These are phyloP conservation scores for Yamadazyma kitorensis DNA, from an alignment of 805 yeast species.

Conservation along the genomic window DNA sequence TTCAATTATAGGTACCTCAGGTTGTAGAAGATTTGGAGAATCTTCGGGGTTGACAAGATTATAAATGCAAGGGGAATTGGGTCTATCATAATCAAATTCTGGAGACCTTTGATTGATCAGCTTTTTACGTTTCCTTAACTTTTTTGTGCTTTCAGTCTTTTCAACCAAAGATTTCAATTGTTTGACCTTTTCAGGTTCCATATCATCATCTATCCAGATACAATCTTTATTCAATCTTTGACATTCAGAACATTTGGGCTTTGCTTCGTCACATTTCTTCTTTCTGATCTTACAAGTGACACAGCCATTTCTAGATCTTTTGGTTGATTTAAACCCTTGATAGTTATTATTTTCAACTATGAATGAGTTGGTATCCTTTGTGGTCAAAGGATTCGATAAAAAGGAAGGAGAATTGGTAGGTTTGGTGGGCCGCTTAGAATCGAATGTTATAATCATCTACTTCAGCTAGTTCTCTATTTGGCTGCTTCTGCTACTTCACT, in stretches of 20 bases:
- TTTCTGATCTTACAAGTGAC: slow-evolving; percentile 65
- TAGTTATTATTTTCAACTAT: slow-evolving; percentile 3
- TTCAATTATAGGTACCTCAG: too few relatives aligned
- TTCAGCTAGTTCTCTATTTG: too few relatives aligned
- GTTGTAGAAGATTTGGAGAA: too few relatives aligned
- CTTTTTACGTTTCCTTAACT: slow-evolving; percentile 38
- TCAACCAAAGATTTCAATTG: slow-evolving; percentile 35
- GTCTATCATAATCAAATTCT: too few relatives aligned
- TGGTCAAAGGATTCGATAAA: not conserved
- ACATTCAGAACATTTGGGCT: slow-evolving; percentile 53
- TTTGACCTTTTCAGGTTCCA: slow-evolving; percentile 40
- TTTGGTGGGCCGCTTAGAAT: slow-evolving; percentile 12
- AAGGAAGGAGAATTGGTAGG: too few relatives aligned
- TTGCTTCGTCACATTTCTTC: slow-evolving; percentile 52
- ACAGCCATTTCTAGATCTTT: slow-evolving; percentile 55
- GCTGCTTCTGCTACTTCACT: too few relatives aligned
- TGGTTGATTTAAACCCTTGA: slow-evolving; percentile 5
- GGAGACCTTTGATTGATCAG: not conserved
- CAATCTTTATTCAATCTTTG: slow-evolving; percentile 44
- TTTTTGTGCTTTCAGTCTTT: slow-evolving; percentile 37
- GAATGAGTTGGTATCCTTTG: not conserved
- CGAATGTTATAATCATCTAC: slow-evolving; percentile 23
- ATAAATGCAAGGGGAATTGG: slow-evolving; percentile 8
- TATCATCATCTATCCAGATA: slow-evolving; percentile 42
- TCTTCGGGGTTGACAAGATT: slow-evolving; percentile 3